phyloP scores from a whole-genome alignment of 2,329 filamentous ascomycete species.

The Tetracladium maxilliforme region DNA sequence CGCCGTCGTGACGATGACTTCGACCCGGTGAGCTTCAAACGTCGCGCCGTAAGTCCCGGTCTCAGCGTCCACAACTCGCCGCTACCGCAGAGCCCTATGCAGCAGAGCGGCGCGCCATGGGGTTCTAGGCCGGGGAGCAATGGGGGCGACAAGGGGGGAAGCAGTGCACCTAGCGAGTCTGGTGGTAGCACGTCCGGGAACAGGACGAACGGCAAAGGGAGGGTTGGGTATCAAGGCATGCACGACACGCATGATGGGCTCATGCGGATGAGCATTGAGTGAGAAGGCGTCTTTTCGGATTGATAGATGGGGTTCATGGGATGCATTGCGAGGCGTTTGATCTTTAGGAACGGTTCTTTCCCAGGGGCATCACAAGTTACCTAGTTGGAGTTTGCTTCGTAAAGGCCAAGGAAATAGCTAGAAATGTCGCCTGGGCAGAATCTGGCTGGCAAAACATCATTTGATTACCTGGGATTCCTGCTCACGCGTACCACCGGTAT shows the following conservation, averaged over 20 bases:
- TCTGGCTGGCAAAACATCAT: too few relatives aligned
- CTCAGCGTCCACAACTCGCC: slow-evolving; percentile 87
- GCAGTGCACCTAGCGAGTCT: slow-evolving; percentile 9
- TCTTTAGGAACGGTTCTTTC: too few relatives aligned
- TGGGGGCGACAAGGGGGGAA: slow-evolving; percentile 25
- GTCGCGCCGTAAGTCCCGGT: slow-evolving; percentile 79
- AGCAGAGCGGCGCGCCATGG: slow-evolving; percentile 57
- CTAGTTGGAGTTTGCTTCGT: too few relatives aligned
- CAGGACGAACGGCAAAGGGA: slow-evolving; percentile 30
- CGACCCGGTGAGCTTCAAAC: slow-evolving; percentile 76
- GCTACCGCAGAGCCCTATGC: slow-evolving; percentile 69
- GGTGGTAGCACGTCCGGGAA: slow-evolving; percentile 24
- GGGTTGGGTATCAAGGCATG: slow-evolving; percentile 83
- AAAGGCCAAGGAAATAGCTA: too few relatives aligned
- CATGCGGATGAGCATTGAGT: slow-evolving; percentile 97
- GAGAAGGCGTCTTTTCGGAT: too few relatives aligned
- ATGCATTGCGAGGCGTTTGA: too few relatives aligned
- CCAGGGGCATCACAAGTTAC: too few relatives aligned
- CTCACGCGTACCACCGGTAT: too few relatives aligned
- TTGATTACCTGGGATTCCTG: too few relatives aligned
- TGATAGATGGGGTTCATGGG: too few relatives aligned
- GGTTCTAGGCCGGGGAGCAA: slow-evolving; percentile 55
- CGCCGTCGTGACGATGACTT: slow-evolving; percentile 85
- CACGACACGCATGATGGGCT: slow-evolving; percentile 87
- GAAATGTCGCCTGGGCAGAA: too few relatives aligned